Evolutionary conservation across 139 green algal species (phyloP).

Genomic region (Marvania coccoides): DNA sequence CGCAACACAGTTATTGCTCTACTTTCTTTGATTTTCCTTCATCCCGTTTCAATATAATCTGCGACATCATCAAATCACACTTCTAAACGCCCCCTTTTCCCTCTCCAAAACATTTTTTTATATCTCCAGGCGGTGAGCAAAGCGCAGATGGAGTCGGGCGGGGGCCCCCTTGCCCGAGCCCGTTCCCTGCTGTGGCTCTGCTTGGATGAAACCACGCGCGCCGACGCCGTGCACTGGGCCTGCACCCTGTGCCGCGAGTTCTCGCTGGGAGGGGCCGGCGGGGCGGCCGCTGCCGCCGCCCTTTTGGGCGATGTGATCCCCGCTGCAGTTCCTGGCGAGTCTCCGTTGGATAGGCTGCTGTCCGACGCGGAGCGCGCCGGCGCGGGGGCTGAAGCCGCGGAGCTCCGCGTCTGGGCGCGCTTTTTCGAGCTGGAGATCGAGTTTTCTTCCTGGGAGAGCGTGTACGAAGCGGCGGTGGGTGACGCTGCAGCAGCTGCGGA

Average conservation of each 20-base stretch:
- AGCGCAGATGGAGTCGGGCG: background rate
- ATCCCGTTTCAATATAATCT: too few species aligned
- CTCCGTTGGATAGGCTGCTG: slow-evolving; percentile 2
- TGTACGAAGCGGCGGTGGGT: slow-evolving; percentile 1
- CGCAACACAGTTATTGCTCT: too few species aligned
- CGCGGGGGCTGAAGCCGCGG: background rate
- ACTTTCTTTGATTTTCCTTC: too few species aligned
- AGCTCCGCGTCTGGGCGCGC: slow-evolving; percentile 10
- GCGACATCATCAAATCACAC: too few species aligned
- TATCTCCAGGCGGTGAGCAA: background rate
- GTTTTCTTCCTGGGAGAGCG: slow-evolving; percentile 20
- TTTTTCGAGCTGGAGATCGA: slow-evolving; percentile 18
- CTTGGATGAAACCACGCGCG: slow-evolving; percentile 2
- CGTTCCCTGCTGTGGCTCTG: slow-evolving; percentile 26
- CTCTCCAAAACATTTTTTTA: too few species aligned
- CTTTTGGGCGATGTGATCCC: slow-evolving; percentile 29
- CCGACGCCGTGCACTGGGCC: slow-evolving; percentile 4
- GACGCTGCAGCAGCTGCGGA: slow-evolving; percentile 1
- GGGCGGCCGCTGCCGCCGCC: background rate
- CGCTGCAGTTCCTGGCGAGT: background rate
- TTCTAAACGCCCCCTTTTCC: too few species aligned
- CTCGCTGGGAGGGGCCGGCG: slow-evolving; percentile 14
- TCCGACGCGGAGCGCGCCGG: background rate
- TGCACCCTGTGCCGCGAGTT: slow-evolving; percentile 34
- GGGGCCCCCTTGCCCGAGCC: slow-evolving; percentile 25